Evolutionary conservation across 2,329 filamentous ascomycete genomes (phyloP).

Genomic region (Trichoderma afroharzianum): DNA sequence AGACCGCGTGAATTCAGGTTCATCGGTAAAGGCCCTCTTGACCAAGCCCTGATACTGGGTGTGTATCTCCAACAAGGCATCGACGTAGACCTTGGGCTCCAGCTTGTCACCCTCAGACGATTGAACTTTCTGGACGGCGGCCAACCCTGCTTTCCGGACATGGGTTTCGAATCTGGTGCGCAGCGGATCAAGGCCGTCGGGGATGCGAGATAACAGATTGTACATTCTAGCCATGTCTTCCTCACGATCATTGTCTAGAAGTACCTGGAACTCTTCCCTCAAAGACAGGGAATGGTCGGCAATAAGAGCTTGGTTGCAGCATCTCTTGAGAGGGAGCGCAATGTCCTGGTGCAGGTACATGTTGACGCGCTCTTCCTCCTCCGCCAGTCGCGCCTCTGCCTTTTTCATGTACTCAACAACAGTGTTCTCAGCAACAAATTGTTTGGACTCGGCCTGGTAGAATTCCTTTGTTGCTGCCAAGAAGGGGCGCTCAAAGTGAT

Average conservation of each 20-base stretch:
- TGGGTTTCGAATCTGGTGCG: constrained; percentile 86
- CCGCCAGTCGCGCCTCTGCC: constrained; percentile 80
- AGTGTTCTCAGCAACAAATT: constrained; percentile 93
- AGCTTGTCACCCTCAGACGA: constrained; percentile 80
- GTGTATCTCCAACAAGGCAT: constrained; percentile 90
- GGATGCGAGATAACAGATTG: constrained; percentile 80
- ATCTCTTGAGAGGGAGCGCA: constrained; percentile 74
- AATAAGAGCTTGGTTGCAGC: constrained; percentile 86
- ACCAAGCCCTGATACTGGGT: constrained; percentile 89
- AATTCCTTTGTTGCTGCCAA: constrained; percentile 78
- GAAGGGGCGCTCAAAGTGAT: constrained; percentile 90
- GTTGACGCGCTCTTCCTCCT: constrained; percentile 90
- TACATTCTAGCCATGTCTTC: constrained; percentile 98
- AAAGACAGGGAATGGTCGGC: constrained; percentile 81
- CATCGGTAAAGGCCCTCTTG: constrained; percentile 86
- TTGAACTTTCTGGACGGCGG: constrained; percentile 86
- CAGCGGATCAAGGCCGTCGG: constrained; percentile 85
- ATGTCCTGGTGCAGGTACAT: constrained; percentile 93
- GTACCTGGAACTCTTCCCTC: constrained; percentile 89
- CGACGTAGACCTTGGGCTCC: constrained; percentile 95
- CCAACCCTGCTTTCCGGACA: constrained; percentile 82
- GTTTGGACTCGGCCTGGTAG: constrained; percentile 87
- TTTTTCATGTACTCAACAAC: constrained; percentile 99
- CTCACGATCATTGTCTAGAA: constrained; percentile 90
- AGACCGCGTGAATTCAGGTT: constrained; percentile 94